phyloP scores from a whole-genome alignment of 2,329 filamentous ascomycete species.

The Beauveria pseudobassiana region DNA sequence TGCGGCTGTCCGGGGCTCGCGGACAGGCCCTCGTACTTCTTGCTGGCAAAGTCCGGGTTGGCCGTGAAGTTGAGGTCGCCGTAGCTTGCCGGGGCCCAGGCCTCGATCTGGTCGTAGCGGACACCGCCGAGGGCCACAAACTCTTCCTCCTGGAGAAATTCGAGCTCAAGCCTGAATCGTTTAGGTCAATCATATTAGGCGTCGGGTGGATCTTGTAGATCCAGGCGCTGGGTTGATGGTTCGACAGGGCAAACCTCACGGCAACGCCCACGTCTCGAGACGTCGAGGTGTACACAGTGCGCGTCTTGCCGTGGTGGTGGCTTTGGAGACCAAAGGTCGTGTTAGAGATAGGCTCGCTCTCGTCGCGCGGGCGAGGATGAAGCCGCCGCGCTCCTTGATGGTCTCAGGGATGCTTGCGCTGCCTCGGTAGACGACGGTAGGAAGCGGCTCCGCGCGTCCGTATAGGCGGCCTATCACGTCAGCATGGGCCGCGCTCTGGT shows the following conservation, averaged over 20 bases:
- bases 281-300: not conserved
- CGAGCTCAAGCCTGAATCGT: not conserved
- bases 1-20: constrained; percentile 1
- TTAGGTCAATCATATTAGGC: not conserved
- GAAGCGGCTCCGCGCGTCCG: not conserved
- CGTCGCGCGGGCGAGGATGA: not conserved
- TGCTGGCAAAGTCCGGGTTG: not conserved
- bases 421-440: not conserved
- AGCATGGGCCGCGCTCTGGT: not conserved
- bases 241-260: not conserved
- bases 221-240: not conserved
- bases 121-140: not conserved
- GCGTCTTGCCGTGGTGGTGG: not conserved
- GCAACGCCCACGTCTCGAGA: not conserved
- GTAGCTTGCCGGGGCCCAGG: not conserved
- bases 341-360: not conserved
- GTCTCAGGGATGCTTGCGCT: not conserved
- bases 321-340: not conserved
- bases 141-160: not conserved
- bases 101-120: constrained; percentile 1
- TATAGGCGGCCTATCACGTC: not conserved
- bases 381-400: not conserved
- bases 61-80: not conserved
- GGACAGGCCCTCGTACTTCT: not conserved
- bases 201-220: not conserved